Base-by-base conservation (phyloP, 768 basidiomycete species). In the Mycena olivaceomarginata region DNA sequence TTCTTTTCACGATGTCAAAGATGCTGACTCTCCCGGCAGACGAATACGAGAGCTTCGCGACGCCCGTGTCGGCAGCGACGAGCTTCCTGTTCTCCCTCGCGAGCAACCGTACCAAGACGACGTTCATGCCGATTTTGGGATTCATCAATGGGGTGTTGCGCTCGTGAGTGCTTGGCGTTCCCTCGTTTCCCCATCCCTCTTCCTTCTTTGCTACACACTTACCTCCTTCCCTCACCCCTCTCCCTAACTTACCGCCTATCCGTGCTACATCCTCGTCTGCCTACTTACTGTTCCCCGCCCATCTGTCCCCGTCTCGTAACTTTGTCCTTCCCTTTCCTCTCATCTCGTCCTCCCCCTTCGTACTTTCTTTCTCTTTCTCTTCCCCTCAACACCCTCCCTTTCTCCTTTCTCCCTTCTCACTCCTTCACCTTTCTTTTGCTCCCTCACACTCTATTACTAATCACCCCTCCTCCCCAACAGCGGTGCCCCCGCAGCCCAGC, bases 1-100 rank as follows among this genome's bases (percentile, higher is more conserved):
- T 60, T 65, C 7, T 4, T 18, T 22, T 31, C 31, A 31, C 3
- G 31, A 31, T 31, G 25, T 4, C 3, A 4, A 31, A 31, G 25
- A 25, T 5, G 57, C 63, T 43, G 5, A n/a, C 31, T 8, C 18
- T 6, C n/a, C 1, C 20, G 8, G 9, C 67, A 96, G 96, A 97
- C 80, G 96, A 97, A 84, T 94, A 94, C 83, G 95, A 96, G 82
- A 93, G 91, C 74, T 93, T 92, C 80, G 91, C 93, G 48, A 94
- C 94, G 3, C 95, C 96, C 2, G 93, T 94, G 10, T 91, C 95
- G 15, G 93, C 94, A 3, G 95, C 96, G 1, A 95, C 95, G 0
- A 91, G 93, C 16, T 96, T 98, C 89, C 89, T 97, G 40, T 90
- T 96, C 81, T 90, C 93, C 0, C 90, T 97, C 37, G 94, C 94